These are phyloP conservation scores for Agroathelia rolfsii DNA, from an alignment of 1,284 basidiomycete species.

Conservation along the genomic window DNA sequence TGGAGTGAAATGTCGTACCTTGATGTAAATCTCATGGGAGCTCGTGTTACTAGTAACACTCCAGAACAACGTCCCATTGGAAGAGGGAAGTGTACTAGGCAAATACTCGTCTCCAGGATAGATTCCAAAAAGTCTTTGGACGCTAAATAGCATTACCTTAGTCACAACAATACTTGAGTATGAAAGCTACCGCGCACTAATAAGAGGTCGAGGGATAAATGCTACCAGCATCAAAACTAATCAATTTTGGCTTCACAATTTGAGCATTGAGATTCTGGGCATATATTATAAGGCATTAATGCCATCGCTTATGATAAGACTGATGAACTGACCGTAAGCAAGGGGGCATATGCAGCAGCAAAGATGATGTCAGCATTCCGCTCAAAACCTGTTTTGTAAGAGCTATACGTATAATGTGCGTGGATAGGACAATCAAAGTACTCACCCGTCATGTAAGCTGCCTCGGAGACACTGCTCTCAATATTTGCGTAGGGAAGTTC, in stretches of 20 bases:
- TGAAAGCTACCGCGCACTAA: too few species aligned
- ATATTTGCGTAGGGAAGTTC: too few species aligned
- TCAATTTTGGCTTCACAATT: constrained; percentile 48
- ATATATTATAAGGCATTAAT: too few species aligned
- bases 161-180: too few species aligned
- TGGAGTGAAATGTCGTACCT: constrained; percentile 25
- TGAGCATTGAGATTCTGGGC: constrained; percentile 4
- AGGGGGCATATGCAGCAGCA: constrained; percentile 58
- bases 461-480: too few species aligned
- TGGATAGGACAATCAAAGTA: too few species aligned
- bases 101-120: constrained; percentile 57
- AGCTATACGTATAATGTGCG: too few species aligned
- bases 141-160: constrained; percentile 43
- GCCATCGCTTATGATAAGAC: too few species aligned
- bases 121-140: too few species aligned
- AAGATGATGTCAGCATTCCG: constrained; percentile 46
- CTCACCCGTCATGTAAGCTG: too few species aligned
- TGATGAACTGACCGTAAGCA: constrained; percentile 53
- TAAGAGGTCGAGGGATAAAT: constrained; percentile 45
- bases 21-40: constrained; percentile 42
- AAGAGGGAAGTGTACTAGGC: constrained; percentile 47
- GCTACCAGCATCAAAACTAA: constrained; percentile 47
- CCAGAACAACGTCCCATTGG: constrained; percentile 46
- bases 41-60: constrained; percentile 41
- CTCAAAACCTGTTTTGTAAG: constrained; percentile 67